Conservation (phyloP, 1,139 yeast genomes). For the Candida labiduridarum region DNA sequence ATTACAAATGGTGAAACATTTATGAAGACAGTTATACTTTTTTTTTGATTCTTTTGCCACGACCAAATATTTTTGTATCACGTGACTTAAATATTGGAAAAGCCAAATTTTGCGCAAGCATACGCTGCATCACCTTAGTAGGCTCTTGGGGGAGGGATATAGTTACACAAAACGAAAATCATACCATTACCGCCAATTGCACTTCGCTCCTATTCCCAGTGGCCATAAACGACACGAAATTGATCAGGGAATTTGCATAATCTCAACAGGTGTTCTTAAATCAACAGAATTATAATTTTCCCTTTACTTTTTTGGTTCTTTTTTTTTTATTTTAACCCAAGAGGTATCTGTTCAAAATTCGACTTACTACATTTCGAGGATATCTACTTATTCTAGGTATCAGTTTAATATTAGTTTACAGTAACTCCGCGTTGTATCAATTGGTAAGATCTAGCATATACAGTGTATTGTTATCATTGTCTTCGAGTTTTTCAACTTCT, state of each 20-base stretch:
- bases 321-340: not conserved
- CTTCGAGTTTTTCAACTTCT: slow-evolving; percentile 1
- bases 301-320: not conserved
- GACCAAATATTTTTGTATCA: too few species aligned
- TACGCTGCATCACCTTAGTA: not conserved
- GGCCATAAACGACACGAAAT: not conserved
- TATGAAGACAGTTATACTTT: not conserved
- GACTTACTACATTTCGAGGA: slow-evolving; percentile 4
- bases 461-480: not conserved
- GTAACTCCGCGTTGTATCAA: slow-evolving; percentile 1
- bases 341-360: slow-evolving; percentile 8
- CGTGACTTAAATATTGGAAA: too few species aligned
- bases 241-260: not conserved
- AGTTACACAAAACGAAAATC: not conserved
- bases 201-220: not conserved
- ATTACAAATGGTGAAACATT: not conserved
- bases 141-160: not conserved
- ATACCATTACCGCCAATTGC: not conserved
- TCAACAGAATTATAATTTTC: not conserved
- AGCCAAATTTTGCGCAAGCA: not conserved
- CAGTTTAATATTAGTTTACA: slow-evolving; percentile 7
- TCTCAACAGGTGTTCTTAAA: not conserved
- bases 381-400: slow-evolving; percentile 13
- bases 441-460: not conserved
- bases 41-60: not conserved